Evolutionary conservation across 768 basidiomycete species (phyloP), one percentile per base, ranked within the genome.

Genomic region (Lactarius hatsudake): DNA sequence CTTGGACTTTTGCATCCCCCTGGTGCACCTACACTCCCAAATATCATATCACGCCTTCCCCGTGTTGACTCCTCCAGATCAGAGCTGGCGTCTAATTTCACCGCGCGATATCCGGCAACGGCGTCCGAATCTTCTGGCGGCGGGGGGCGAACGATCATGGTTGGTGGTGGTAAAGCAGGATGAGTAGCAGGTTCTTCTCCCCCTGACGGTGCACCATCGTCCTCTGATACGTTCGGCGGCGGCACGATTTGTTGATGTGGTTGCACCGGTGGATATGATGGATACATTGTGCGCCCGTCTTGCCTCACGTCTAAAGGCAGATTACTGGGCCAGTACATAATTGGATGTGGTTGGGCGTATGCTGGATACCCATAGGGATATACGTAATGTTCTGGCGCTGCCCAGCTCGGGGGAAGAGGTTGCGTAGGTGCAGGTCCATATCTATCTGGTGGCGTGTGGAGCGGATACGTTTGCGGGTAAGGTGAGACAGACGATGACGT

Each of bases 271-370:
- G 69, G 64, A 62, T 70, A 67, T 18, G 64, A 43, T 12, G 60
- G 62, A 61, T 62, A 67, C 4, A 68, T 60, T 17, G 61, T 15
- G 23, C 57, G 54, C 20, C 56, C 60, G 7, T 69, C 63, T 53
- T 63, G 59, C 54, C 58, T 56, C 32, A 60, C 36, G 56, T 70
- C 61, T 57, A 62, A 59, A 62, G 40, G 68, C 42, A 43, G 51
- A 65, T 67, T 69, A 58, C 61, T 75, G 30, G 76, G 74, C 83
- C 82, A 82, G 64, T 76, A 78, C 60, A 77, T 69, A 38, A 81
- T 76, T 6, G 79, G 78, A 64, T 77, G 78, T 2, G 67, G 40
- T 48, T 63, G 67, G 2, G 43, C 59, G 28, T 68, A 68, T 64
- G 58, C 59, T 1, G 67, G 67, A 61, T 68, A 68, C 40, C 76